A percentile compares a stretch with the other conserved stretches of the same genome.
Evolutionary conservation across 331 rosid genomes (phyloP).

Genomic region (Phaseolus coccineus): DNA sequence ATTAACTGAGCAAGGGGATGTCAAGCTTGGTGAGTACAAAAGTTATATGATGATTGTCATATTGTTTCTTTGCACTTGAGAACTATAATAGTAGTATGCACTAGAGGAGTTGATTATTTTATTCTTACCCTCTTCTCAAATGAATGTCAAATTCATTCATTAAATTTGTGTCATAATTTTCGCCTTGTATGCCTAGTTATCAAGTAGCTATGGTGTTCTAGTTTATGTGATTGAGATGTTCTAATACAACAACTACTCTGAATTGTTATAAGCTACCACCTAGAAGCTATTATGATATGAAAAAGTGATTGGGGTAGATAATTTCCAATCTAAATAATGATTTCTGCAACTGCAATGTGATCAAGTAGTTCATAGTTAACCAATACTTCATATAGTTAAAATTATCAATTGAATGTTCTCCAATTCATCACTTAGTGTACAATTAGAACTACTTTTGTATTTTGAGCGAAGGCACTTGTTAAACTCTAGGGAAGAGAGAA

Average conservation of each 20-base stretch:
- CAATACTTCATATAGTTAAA: constrained; percentile 11
- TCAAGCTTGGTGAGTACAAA: constrained; percentile 85
- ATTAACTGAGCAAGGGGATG: constrained; percentile 98
- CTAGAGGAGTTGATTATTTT: constrained; percentile 16
- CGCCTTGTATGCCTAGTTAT: constrained; percentile 23
- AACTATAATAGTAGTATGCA: constrained; percentile 20
- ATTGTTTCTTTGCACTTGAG: constrained; percentile 34
- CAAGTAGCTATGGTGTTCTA: constrained; percentile 19
- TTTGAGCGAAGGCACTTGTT: neutral
- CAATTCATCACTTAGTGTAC: neutral
- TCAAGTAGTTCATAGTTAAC: constrained; percentile 1
- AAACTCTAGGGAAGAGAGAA: too few relatives aligned
- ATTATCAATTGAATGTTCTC: constrained; percentile 17
- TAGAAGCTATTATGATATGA: constrained; percentile 23
- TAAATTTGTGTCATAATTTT: constrained; percentile 4
- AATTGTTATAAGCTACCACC: constrained; percentile 8
- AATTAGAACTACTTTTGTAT: constrained; percentile 25
- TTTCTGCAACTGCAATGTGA: constrained; percentile 10
- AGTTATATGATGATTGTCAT: constrained; percentile 25
- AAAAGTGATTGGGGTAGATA: constrained; percentile 14
- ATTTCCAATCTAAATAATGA: constrained; percentile 8
- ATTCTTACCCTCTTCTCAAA: constrained; percentile 15
- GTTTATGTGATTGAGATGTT: constrained; percentile 22
- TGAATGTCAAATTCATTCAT: constrained; percentile 18
- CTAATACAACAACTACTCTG: constrained; percentile 10